phyloP scores from a whole-genome alignment of 306 rosid species.

The Inga laurina region DNA sequence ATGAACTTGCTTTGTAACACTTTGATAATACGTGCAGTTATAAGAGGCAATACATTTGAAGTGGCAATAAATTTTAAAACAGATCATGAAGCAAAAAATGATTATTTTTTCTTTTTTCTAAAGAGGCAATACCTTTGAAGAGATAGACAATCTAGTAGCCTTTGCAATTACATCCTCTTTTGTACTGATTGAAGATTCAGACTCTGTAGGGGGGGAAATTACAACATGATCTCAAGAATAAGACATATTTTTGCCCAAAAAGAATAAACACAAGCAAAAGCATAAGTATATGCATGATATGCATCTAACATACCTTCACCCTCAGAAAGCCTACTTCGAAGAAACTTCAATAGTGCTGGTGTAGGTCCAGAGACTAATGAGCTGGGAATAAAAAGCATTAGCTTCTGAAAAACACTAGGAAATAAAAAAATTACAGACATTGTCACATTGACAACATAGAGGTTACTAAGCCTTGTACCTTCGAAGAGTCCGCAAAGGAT shows the following conservation, averaged over 20 bases:
- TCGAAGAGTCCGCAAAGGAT: slow-evolving; percentile 84
- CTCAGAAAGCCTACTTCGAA: slow-evolving; percentile 83
- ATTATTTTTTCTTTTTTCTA: slow-evolving; percentile 11
- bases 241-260: not conserved
- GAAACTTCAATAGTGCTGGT: slow-evolving; percentile 67
- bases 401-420: slow-evolving; percentile 22
- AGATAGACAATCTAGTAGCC: slow-evolving; percentile 82
- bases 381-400: slow-evolving; percentile 48
- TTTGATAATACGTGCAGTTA: not conserved
- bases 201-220: slow-evolving; percentile 49
- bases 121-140: slow-evolving; percentile 72
- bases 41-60: not conserved
- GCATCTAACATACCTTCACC: slow-evolving; percentile 59
- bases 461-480: slow-evolving; percentile 52
- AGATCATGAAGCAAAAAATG: not conserved
- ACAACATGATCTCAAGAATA: slow-evolving; percentile 26
- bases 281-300: slow-evolving; percentile 26
- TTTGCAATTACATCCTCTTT: slow-evolving; percentile 68
- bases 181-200: slow-evolving; percentile 51
- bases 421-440: not conserved
- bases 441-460: slow-evolving; percentile 8
- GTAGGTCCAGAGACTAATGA: slow-evolving; percentile 93
- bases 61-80: not conserved
- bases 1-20: not conserved
- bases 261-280: not conserved